Conservation (phyloP, 2,329 filamentous ascomycete genomes). For the Metarhizium anisopliae region DNA sequence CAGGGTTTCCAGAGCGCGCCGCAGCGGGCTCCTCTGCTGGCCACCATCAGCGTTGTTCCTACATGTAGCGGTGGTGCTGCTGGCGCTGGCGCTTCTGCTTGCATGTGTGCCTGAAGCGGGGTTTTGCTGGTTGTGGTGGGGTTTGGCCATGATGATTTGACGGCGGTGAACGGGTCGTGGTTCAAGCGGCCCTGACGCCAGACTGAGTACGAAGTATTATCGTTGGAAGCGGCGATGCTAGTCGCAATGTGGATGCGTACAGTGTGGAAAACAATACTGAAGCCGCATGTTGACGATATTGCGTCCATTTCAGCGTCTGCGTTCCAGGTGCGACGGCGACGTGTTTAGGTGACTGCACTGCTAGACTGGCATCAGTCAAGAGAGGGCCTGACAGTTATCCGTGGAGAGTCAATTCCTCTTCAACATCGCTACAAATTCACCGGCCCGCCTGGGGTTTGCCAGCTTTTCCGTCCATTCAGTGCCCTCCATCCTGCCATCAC, state of each 20-base stretch:
- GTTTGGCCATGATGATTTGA: conserved; percentile 6
- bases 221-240: not conserved
- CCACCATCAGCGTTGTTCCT: not conserved
- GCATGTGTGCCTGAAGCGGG: conserved; percentile 6
- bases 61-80: not conserved
- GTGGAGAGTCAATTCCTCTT: too few relatives aligned
- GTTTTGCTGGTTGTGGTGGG: conserved; percentile 6
- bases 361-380: too few relatives aligned
- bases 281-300: not conserved
- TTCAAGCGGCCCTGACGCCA: not conserved
- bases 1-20: conserved; percentile 28
- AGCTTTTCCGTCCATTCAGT: too few relatives aligned
- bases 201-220: too few relatives aligned
- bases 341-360: too few relatives aligned
- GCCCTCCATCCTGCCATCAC: not conserved
- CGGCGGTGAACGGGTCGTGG: not conserved
- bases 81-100: not conserved
- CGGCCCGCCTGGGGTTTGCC: too few relatives aligned
- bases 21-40: conserved; percentile 13
- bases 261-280: not conserved
- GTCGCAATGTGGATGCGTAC: not conserved
- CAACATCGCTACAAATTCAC: too few relatives aligned
- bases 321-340: too few relatives aligned
- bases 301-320: too few relatives aligned
- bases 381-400: too few relatives aligned